Conservation (phyloP, 208 protist species). For the Wallacemonas sp. region DNA sequence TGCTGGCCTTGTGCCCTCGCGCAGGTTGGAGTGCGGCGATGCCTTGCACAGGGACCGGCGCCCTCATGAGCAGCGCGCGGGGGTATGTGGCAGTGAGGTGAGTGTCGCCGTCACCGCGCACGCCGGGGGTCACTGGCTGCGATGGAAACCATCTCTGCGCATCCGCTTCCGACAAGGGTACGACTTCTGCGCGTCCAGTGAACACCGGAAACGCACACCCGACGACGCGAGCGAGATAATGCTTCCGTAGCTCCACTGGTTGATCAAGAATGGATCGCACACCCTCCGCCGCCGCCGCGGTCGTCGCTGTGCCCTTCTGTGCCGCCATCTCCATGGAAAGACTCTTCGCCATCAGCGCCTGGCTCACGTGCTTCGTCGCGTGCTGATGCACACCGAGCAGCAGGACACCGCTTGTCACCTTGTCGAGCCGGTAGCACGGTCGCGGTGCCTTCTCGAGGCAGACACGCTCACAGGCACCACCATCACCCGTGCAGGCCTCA, state of each 20-base stretch:
- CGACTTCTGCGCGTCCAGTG: no score
- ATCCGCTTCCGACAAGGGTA: no score
- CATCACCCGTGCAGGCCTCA: background rate
- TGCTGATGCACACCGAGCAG: slow-evolving; percentile 52
- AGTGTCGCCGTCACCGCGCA: background rate
- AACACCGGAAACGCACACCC: background rate
- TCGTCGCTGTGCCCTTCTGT: background rate
- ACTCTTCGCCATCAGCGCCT: slow-evolving; percentile 61
- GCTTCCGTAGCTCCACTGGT: slow-evolving; percentile 24
- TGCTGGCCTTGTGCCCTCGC: background rate
- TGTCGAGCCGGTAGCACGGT: slow-evolving; percentile 86
- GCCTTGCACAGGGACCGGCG: background rate
- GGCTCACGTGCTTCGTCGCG: slow-evolving; percentile 49
- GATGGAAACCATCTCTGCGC: background rate
- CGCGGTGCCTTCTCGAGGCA: slow-evolving; percentile 47
- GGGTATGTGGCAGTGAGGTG: background rate
- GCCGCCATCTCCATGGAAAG: slow-evolving; percentile 49
- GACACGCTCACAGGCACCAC: slow-evolving; percentile 12
- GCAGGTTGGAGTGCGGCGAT: background rate
- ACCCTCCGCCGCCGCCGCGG: background rate
- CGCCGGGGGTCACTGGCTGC: background rate
- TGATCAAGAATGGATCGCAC: background rate
- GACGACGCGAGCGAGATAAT: slow-evolving; percentile 27
- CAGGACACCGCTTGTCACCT: slow-evolving; percentile 85
- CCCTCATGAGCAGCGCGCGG: slow-evolving; percentile 9